phyloP scores from a whole-genome alignment of 495 filamentous ascomycete genomes.

The Penicillium steckii region DNA sequence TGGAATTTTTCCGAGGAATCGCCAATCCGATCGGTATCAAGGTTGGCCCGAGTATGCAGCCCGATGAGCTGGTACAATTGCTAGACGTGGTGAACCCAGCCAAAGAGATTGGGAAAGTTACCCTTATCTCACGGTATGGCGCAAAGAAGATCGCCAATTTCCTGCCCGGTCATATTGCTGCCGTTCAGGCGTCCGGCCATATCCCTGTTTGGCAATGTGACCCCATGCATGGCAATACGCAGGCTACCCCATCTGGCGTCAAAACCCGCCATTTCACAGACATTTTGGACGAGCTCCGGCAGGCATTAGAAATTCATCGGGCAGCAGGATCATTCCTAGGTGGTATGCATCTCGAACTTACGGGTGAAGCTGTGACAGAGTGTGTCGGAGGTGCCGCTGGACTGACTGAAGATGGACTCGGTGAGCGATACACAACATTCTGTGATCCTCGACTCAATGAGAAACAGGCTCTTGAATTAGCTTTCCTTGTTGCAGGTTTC shows the following conservation, averaged over 20 bases:
- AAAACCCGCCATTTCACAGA: slow-evolving; percentile 88
- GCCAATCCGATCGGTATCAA: slow-evolving; percentile 96
- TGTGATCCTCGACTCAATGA: slow-evolving; percentile 96
- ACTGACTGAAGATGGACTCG: slow-evolving; percentile 81
- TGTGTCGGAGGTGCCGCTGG: slow-evolving; percentile 90
- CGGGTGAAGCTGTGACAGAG: slow-evolving; percentile 94
- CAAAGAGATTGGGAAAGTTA: slow-evolving; percentile 84
- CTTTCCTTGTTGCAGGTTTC: slow-evolving; percentile 88
- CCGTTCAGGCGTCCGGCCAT: slow-evolving; percentile 72
- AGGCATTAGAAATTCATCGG: slow-evolving; percentile 79
- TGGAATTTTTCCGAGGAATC: slow-evolving; percentile 96
- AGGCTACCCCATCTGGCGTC: slow-evolving; percentile 62
- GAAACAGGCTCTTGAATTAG: slow-evolving; percentile 93
- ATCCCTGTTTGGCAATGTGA: slow-evolving; percentile 96
- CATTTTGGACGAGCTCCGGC: slow-evolving; percentile 80
- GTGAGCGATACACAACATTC: slow-evolving; percentile 87
- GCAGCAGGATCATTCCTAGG: slow-evolving; percentile 81
- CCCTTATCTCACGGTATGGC: slow-evolving; percentile 93
- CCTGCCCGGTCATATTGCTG: slow-evolving; percentile 79
- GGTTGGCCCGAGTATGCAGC: slow-evolving; percentile 80
- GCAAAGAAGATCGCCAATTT: slow-evolving; percentile 66
- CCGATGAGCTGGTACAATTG: slow-evolving; percentile 68
- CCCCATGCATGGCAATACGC: slow-evolving; percentile 87
- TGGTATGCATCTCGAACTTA: slow-evolving; percentile 92
- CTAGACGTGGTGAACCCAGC: slow-evolving; percentile 82